Conservation (phyloP, 257 asterid genomes). For the Solanum paucissectum region DNA sequence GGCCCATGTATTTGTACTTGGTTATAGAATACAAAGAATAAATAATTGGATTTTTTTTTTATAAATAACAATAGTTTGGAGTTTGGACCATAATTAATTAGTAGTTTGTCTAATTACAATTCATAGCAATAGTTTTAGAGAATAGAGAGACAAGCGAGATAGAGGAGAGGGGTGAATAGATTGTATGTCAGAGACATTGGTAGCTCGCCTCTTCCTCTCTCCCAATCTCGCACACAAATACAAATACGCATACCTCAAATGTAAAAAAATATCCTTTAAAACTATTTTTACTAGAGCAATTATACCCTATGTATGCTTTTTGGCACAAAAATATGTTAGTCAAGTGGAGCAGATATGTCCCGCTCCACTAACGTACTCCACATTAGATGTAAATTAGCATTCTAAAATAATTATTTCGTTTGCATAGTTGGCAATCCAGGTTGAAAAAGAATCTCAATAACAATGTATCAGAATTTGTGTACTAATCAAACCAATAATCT, state of each 20-base stretch:
- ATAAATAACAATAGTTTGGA: too few species aligned
- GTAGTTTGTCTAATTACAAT: background rate
- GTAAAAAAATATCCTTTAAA: too few species aligned
- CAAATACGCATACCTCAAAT: too few species aligned
- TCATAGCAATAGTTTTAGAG: too few species aligned
- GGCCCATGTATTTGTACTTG: background rate
- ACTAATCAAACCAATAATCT: background rate
- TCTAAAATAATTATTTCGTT: background rate
- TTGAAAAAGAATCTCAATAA: background rate
- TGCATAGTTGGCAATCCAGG: background rate
- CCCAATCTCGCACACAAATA: too few species aligned
- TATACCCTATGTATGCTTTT: background rate
- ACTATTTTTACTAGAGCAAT: background rate
- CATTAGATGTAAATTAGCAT: background rate
- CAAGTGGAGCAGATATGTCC: background rate
- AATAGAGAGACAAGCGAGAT: background rate
- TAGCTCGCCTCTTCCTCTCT: background rate
- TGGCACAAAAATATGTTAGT: background rate
- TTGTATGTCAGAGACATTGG: background rate
- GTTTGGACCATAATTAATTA: too few species aligned
- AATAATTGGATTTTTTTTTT: too few species aligned
- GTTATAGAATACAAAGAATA: background rate
- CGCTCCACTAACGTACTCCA: background rate
- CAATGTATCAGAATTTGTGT: background rate
- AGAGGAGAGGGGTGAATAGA: background rate